phyloP scores from a whole-genome alignment of 495 filamentous ascomycete species.

The Rostrohypoxylon terebratum region DNA sequence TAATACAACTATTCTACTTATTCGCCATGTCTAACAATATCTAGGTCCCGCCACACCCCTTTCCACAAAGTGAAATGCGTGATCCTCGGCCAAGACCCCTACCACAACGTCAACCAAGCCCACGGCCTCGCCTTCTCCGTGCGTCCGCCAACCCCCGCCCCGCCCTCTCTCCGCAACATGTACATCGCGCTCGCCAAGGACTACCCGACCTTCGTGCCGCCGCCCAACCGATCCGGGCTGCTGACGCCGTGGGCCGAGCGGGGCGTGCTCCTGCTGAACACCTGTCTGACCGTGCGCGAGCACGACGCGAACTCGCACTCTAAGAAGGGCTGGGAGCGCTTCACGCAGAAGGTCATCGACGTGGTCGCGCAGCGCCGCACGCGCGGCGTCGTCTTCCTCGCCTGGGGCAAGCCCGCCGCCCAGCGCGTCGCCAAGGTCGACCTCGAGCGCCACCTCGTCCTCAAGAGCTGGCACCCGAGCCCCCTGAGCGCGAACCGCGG shows the following conservation, averaged over 20 bases:
- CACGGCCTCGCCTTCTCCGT: conserved; percentile 97
- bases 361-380: conserved; percentile 78
- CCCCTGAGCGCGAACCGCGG: conserved; percentile 83
- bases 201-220: conserved; percentile 81
- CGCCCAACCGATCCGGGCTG: conserved; percentile 80
- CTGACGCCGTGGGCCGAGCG: conserved; percentile 93
- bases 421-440: conserved; percentile 79
- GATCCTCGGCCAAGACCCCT: conserved; percentile 95
- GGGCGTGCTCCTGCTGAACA: conserved; percentile 92
- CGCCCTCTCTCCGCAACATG: conserved; percentile 90
- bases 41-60: conserved; percentile 90
- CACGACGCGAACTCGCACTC: conserved; percentile 87
- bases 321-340: conserved; percentile 87
- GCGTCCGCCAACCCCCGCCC: conserved; percentile 85
- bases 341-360: conserved; percentile 92
- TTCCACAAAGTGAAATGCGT: conserved; percentile 87
- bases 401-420: conserved; percentile 87
- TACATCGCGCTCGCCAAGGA: conserved; percentile 87
- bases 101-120: conserved; percentile 95
- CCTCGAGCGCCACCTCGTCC: conserved; percentile 75
- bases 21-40: not conserved
- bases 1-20: not conserved
- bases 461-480: conserved; percentile 90
- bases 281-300: conserved; percentile 89
- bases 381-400: conserved; percentile 90